Base-by-base conservation (phyloP, 1,139 yeast genomes). In the Suhomyces chickasaworum region DNA sequence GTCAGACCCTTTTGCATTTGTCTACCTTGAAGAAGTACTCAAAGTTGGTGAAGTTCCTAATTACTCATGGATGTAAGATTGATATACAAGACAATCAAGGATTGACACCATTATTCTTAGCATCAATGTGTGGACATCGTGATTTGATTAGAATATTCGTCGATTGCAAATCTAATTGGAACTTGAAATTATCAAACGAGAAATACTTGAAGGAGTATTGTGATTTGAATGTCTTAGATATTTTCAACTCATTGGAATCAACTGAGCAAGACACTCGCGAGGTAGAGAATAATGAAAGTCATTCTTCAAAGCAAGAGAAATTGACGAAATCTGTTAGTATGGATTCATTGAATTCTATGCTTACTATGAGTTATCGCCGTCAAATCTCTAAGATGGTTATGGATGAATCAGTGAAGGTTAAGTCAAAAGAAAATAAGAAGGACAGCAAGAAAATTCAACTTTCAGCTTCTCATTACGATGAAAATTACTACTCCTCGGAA, bases 1-100 rank as follows among this genome's bases (percentile, higher is more conserved):
- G 97, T 16, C 97, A 91, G 63, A 84, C 96, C 0, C 76, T 91
- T 74, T 71, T 91, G 53, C 98, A 91, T 65, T 74, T 91, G 54
- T 89, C 97, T 1, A 78, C 93, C 15, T 66, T 86, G 52, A 82
- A 86, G 63, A 90, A 90, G 36, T 89, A 88, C 59, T 64, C 71
- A 37, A 75, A 76, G 36, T 75, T 91, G 47, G 78, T 83, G 16
- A 71, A 78, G 33, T 82, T 84, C 37, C 73, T 93, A 57, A 71
- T 90, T 6, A 81, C 82, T 27, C 85, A 82, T 58, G 97, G 97
- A 4, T 91, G 95, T 27, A 80, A 88, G 57, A 75, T 86, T 40
- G 95, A 89, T 62, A 68, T 77, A 31, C 80, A 79, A 55, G 98
- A 91, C 63, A 75, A 77, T 41, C 88, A 86, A 62, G 97, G 96